phyloP scores from a whole-genome alignment of 2,329 filamentous ascomycete species.

The Penicillium sp. region DNA sequence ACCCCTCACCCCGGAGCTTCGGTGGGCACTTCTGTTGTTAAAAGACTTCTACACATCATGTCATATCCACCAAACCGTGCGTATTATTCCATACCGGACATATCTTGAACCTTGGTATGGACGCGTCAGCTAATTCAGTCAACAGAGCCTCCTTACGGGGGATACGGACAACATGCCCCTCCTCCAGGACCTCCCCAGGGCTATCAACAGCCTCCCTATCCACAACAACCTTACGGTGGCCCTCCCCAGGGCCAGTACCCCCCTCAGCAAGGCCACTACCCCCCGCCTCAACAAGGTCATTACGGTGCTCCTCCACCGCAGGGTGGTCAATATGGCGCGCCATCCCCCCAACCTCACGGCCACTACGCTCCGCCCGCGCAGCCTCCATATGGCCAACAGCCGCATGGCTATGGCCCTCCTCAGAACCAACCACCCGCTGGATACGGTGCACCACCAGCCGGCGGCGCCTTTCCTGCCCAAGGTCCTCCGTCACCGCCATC shows the following conservation, averaged over 20 bases:
- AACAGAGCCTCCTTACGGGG: constrained; percentile 29
- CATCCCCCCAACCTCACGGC: constrained; percentile 27
- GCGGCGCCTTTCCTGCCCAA: constrained; percentile 32
- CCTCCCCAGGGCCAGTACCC: constrained; percentile 27
- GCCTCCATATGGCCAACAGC: constrained; percentile 36
- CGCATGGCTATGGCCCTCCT: constrained; percentile 18
- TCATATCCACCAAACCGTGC: constrained; percentile 26
- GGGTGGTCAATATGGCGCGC: constrained; percentile 39
- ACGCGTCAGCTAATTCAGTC: neutral
- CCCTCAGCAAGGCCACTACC: constrained; percentile 35
- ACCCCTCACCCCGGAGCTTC: neutral
- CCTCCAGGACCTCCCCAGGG: constrained; percentile 28
- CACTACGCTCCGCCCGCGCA: constrained; percentile 27
- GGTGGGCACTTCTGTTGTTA: neutral
- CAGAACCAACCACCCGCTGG: constrained; percentile 25
- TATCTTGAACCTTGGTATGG: neutral
- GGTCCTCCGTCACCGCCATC: constrained; percentile 61
- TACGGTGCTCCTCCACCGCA: constrained; percentile 27
- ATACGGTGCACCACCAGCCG: constrained; percentile 31
- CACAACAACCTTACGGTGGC: constrained; percentile 29
- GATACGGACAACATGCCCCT: constrained; percentile 24
- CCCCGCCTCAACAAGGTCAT: constrained; percentile 26
- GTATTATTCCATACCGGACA: neutral
- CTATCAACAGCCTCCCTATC: constrained; percentile 27
- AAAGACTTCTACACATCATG: constrained; percentile 10